phyloP scores from a whole-genome alignment of 148 eudicot genomes.

The Amaranthus hypochondriacus region DNA sequence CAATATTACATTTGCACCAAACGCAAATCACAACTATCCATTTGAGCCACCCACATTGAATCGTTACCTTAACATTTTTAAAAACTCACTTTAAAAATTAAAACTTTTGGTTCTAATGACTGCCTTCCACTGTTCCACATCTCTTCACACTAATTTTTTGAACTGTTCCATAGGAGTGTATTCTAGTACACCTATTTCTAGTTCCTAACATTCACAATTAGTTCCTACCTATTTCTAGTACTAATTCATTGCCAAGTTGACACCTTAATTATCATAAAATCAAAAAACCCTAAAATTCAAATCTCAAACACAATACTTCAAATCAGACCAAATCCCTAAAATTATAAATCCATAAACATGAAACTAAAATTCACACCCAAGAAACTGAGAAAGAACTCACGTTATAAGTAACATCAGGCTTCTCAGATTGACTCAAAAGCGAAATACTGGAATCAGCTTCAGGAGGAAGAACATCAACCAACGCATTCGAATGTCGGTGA shows the following conservation, averaged over 20 bases:
- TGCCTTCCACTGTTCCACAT: no score
- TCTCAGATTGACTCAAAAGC: conserved; percentile 79
- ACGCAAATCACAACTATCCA: no score
- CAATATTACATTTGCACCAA: no score
- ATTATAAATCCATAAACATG: no score
- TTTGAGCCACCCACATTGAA: no score
- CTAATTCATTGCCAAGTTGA: neutral
- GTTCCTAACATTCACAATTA: neutral
- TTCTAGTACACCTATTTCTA: no score
- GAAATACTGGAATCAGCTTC: conserved; percentile 95
- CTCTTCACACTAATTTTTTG: no score
- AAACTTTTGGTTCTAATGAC: no score
- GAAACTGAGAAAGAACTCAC: conserved; percentile 27
- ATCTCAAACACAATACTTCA: neutral
- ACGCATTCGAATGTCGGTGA: conserved; percentile 82
- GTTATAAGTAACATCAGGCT: conserved; percentile 83
- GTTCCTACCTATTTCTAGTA: neutral
- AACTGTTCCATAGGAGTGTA: no score
- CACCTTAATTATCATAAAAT: neutral
- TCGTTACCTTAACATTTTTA: no score
- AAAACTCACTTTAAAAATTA: no score
- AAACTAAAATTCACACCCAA: neutral
- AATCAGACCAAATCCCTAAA: no score
- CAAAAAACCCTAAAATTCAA: neutral
- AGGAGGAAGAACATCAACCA: conserved; percentile 85